Conservation (phyloP, 345 rosid genomes). For the Eucalyptus camaldulensis region DNA sequence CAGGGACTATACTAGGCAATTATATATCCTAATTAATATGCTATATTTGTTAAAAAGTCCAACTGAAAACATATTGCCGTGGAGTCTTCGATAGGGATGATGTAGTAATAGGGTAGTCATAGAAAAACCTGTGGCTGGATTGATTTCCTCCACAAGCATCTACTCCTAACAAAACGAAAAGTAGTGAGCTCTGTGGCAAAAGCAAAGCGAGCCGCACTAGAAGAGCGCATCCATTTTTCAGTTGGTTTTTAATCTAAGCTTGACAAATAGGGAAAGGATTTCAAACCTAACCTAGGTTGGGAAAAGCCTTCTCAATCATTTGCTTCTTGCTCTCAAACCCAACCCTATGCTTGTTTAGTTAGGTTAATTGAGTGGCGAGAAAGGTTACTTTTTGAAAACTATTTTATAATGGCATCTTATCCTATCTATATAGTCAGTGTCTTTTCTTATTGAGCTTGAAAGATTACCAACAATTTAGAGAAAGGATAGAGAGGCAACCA, state of each 20-base stretch:
- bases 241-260: not conserved
- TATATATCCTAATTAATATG: not conserved
- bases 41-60: not conserved
- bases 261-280: not conserved
- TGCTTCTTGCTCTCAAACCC: not conserved
- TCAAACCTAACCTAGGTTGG: not conserved
- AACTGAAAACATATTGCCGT: not conserved
- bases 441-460: not conserved
- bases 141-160: not conserved
- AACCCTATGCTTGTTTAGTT: not conserved
- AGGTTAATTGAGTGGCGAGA: not conserved
- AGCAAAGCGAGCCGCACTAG: not conserved
- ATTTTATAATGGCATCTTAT: not conserved
- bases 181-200: not conserved
- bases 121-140: not conserved
- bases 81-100: not conserved
- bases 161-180: not conserved
- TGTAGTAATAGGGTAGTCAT: not conserved
- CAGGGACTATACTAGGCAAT: not conserved
- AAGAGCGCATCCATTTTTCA: not conserved
- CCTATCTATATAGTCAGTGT: not conserved
- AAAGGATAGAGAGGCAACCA: not conserved
- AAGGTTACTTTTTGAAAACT: not conserved
- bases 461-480: not conserved
- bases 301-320: not conserved